Base-by-base conservation (phyloP, 2,329 filamentous ascomycete genomes). In the Chaetoscypha palmicola region DNA sequence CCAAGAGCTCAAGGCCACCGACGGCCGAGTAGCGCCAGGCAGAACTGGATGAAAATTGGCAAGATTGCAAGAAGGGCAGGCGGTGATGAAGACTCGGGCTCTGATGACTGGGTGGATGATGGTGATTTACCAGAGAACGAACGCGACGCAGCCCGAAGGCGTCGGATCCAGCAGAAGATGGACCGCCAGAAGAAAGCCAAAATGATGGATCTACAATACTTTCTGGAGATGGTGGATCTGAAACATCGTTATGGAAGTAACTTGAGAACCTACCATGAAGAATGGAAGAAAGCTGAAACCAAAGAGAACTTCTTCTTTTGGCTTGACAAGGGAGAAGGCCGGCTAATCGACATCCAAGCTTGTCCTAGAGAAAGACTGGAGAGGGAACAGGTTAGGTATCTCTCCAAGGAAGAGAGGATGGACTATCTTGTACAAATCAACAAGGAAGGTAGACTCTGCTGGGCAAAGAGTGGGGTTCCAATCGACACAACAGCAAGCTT, bases 281-380 rank as follows among this genome's bases (percentile, higher is more conserved):
- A 85, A 52, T 96, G 90, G 90, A 88, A 88, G 62, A 77, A 75
- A 48, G 70, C 78, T 1, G 71, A 85, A 21, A 91, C 87, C 0
- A 76, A 79, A 3, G 83, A 95, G 61, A 94, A 92, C 60, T 96
- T 90, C 72, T 95, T 95, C 63, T 91, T 89, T 66, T 95, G 90
- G 89, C 71, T 95, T 1, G 90, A 96, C 60, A 72, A 84, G 46
- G 90, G 90, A 4, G 81, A 82, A 38, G 90, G 90, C 0, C 79
- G 70, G 53, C 63, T 75, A 30, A 61, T 92, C 33, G 83, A 91
- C 50, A 68, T 91, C 10, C 74, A 79, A 3, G 73, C 77, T 0
- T 88, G 88, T 51, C 81, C 87, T 1, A 73, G 90, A 26, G 81
- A 86, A 47, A 71, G 79, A 11, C 68, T 95, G 5, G 86, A 92